phyloP scores from a whole-genome alignment of 371 early-diverging fungal genomes.

The Apophysomyces elegans region DNA sequence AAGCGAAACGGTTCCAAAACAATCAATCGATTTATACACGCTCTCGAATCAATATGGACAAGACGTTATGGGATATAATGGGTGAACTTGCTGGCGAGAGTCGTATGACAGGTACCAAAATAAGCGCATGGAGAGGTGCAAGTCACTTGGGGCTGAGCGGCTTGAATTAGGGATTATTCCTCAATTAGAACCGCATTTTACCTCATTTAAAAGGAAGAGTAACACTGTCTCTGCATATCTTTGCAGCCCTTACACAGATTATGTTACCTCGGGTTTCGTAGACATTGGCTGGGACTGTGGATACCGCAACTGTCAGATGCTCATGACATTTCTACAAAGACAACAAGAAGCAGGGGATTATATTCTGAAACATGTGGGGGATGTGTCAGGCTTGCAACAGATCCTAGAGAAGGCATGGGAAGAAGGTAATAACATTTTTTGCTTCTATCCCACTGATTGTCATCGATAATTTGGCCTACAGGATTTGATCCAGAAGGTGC shows the following conservation, averaged over 20 bases:
- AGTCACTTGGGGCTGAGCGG: conserved; percentile 12
- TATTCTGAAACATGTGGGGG: conserved; percentile 45
- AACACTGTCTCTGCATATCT: conserved; percentile 43
- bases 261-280: conserved; percentile 45
- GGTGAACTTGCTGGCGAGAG: conserved; percentile 32
- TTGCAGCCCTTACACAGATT: conserved; percentile 51
- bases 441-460: conserved; percentile 6
- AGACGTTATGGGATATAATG: conserved; percentile 34
- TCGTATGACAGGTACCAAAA: conserved; percentile 39
- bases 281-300: conserved; percentile 83
- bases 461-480: background rate
- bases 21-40: conserved; percentile 20
- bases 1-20: background rate
- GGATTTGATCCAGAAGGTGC: conserved; percentile 75
- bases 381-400: conserved; percentile 60
- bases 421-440: conserved; percentile 32
- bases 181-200: conserved; percentile 43
- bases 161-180: conserved; percentile 45
- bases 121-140: background rate
- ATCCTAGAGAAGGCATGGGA: conserved; percentile 74
- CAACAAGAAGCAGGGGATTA: conserved; percentile 31
- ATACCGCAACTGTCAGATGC: conserved; percentile 77
- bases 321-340: conserved; percentile 59
- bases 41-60: conserved; percentile 28
- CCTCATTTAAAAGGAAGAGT: conserved; percentile 25